Percentiles rank a stretch among this genome's conserved stretches.
phyloP scores from a whole-genome alignment of 768 basidiomycete species.

The Lactarius indigo region DNA sequence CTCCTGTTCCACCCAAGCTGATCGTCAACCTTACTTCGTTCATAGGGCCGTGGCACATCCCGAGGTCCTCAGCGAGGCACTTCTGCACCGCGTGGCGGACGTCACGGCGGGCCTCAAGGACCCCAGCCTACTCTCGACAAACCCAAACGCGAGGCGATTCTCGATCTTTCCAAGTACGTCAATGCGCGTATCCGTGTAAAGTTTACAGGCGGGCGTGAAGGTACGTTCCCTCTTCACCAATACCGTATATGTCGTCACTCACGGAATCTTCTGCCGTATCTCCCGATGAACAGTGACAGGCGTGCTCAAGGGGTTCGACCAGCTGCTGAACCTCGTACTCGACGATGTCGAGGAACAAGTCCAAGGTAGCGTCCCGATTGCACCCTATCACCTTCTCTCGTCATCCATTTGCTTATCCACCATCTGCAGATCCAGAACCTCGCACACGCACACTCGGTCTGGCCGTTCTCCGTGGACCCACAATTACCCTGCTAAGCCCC shows the following conservation, averaged over 20 bases:
- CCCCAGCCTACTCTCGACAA: constrained; percentile 58
- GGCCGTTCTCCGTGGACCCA: constrained; percentile 89
- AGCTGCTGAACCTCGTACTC: constrained; percentile 92
- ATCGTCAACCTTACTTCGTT: constrained; percentile 33
- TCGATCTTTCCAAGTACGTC: constrained; percentile 92
- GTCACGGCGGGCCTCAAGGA: constrained; percentile 48
- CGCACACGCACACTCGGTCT: constrained; percentile 71
- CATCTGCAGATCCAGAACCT: constrained; percentile 55
- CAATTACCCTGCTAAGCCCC: constrained; percentile 90
- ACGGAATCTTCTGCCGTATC: background rate
- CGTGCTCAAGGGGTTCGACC: constrained; percentile 92
- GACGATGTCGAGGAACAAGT: constrained; percentile 91
- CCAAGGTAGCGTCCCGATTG: constrained; percentile 43
- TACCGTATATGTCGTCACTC: background rate
- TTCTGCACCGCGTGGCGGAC: constrained; percentile 36
- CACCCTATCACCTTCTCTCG: constrained; percentile 18
- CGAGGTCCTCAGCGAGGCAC: constrained; percentile 44
- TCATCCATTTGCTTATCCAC: background rate
- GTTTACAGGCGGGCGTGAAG: constrained; percentile 97
- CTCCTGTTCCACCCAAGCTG: background rate
- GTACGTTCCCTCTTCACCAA: constrained; percentile 37
- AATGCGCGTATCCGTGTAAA: constrained; percentile 92
- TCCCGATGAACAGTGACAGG: constrained; percentile 65
- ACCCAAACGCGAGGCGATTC: constrained; percentile 89
- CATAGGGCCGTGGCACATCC: constrained; percentile 57